These are phyloP conservation scores for Nitzschia inconspicua DNA, from an alignment of 108 stramenopile species.

Conservation along the genomic window DNA sequence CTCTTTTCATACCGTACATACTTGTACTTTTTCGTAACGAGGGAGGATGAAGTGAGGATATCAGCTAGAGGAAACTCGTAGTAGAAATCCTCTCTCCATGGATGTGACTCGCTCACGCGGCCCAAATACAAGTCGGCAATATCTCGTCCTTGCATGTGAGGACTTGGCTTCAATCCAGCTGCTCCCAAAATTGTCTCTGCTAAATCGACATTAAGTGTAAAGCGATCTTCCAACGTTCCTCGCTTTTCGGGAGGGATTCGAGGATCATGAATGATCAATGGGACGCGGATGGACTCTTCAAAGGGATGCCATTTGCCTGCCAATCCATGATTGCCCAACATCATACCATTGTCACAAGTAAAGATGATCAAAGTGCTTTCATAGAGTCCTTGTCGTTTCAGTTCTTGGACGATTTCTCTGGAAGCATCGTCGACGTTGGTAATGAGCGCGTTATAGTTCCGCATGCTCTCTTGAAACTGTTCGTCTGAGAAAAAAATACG, in stretches of 20 bases:
- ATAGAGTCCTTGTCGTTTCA: slow-evolving; percentile 41
- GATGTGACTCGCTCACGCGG: background rate
- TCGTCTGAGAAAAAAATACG: slow-evolving; percentile 39
- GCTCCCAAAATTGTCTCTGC: slow-evolving; percentile 60
- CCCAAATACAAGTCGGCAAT: slow-evolving; percentile 57
- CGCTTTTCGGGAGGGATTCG: slow-evolving; percentile 47
- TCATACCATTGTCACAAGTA: slow-evolving; percentile 61
- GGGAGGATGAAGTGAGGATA: slow-evolving; percentile 23
- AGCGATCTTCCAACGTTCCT: slow-evolving; percentile 48
- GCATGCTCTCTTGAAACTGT: slow-evolving; percentile 65
- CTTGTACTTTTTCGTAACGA: slow-evolving; percentile 45
- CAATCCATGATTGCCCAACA: slow-evolving; percentile 58
- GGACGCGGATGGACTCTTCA: slow-evolving; percentile 69
- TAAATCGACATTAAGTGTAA: slow-evolving; percentile 68
- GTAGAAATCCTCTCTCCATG: slow-evolving; percentile 61
- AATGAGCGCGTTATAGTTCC: slow-evolving; percentile 63
- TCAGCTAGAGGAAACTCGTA: slow-evolving; percentile 36
- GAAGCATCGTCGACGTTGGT: slow-evolving; percentile 61
- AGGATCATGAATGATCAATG: slow-evolving; percentile 67
- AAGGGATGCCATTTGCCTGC: slow-evolving; percentile 74
- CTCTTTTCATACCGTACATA: slow-evolving; percentile 59
- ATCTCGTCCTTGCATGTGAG: slow-evolving; percentile 68
- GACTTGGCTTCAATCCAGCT: slow-evolving; percentile 39
- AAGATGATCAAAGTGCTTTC: slow-evolving; percentile 68
- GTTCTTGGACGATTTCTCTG: slow-evolving; percentile 41